Evolutionary conservation across 257 asterid species (phyloP).

Genomic region (Schizonepeta tenuifolia): DNA sequence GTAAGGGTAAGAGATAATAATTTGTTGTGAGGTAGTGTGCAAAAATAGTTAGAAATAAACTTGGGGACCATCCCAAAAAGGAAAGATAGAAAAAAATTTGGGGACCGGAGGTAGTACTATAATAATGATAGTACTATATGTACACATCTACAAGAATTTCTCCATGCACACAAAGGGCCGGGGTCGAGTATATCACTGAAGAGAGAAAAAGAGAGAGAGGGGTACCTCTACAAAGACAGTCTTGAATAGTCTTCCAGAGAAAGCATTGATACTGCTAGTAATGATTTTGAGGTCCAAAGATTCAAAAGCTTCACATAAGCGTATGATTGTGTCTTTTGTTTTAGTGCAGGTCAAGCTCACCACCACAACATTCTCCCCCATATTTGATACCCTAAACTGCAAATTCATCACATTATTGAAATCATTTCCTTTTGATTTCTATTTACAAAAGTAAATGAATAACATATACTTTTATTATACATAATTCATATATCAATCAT

Average conservation of each 20-base stretch:
- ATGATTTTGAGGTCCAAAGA: slow-evolving; percentile 68
- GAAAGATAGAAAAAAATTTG: too few species aligned
- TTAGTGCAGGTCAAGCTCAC: slow-evolving; percentile 68
- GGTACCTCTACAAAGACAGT: slow-evolving; percentile 68
- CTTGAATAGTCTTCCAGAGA: slow-evolving; percentile 58
- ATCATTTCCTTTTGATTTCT: not conserved
- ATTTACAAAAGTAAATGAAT: too few species aligned
- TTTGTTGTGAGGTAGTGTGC: too few species aligned
- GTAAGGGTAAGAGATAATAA: too few species aligned
- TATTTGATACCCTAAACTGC: slow-evolving; percentile 62
- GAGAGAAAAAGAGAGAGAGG: not conserved
- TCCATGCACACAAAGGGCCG: too few species aligned
- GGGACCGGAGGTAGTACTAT: too few species aligned
- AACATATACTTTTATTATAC: too few species aligned
- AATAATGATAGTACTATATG: too few species aligned
- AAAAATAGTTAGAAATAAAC: too few species aligned
- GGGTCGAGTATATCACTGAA: too few species aligned
- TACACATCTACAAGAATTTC: too few species aligned
- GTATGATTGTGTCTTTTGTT: slow-evolving; percentile 61
- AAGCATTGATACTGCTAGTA: slow-evolving; percentile 57
- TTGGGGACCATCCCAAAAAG: too few species aligned
- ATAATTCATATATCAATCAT: not conserved
- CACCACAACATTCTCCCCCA: slow-evolving; percentile 64
- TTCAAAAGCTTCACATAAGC: slow-evolving; percentile 69
- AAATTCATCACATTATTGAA: not conserved